A percentile compares a stretch with the other conserved stretches of the same genome.
phyloP scores from a whole-genome alignment of 2,329 filamentous ascomycete genomes.

The Nannizzia gypsea region DNA sequence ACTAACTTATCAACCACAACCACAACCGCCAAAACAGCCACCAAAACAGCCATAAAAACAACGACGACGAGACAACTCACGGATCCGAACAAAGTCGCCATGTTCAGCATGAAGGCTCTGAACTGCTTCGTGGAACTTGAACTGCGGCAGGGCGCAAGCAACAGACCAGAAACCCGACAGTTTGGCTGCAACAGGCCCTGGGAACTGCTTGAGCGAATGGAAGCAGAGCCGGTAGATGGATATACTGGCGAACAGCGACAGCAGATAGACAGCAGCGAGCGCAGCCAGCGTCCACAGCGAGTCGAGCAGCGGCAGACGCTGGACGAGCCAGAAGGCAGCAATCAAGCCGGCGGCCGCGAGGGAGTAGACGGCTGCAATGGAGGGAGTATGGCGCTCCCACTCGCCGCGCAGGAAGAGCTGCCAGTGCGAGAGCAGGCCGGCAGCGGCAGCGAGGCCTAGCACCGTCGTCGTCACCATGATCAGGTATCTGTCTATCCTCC shows the following conservation, averaged over 20 bases:
- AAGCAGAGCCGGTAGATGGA: constrained; percentile 20
- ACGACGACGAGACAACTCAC: constrained; percentile 9
- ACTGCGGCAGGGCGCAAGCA: constrained; percentile 11
- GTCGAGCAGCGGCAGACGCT: background rate
- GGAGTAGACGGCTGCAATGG: background rate
- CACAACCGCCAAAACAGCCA: background rate
- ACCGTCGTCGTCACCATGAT: background rate
- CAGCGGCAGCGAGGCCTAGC: background rate
- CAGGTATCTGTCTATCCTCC: background rate
- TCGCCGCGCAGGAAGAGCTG: constrained; percentile 6
- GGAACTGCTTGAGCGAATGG: constrained; percentile 19
- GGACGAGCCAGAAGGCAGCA: background rate
- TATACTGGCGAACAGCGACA: constrained; percentile 15
- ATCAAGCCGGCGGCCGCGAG: background rate
- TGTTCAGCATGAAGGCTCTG: constrained; percentile 18
- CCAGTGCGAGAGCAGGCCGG: constrained; percentile 3
- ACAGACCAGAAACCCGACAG: constrained; percentile 17
- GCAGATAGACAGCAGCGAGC: background rate
- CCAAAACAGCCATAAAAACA: background rate
- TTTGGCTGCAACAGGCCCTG: constrained; percentile 18
- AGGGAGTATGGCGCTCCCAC: constrained; percentile 5
- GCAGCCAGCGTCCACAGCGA: background rate
- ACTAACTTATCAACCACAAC: too few relatives aligned
- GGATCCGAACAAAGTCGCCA: constrained; percentile 22
- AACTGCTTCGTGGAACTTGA: constrained; percentile 13